Base-by-base conservation (phyloP, 345 rosid species). In the Physaria fendleri region DNA sequence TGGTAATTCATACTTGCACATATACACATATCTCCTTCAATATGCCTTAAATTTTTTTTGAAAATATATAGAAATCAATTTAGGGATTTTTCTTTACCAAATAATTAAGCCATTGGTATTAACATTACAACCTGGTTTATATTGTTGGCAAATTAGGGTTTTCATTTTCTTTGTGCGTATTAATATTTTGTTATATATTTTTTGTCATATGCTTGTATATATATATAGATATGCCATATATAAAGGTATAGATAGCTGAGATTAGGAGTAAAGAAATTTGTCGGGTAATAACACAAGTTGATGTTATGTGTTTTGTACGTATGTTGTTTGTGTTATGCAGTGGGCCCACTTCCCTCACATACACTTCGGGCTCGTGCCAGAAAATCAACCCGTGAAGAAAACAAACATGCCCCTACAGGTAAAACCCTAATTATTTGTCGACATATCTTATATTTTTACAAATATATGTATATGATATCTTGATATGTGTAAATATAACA, bases 271-370 rank as follows among this genome's bases (percentile, higher is more conserved):
- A 32, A 63, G 39, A 48, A n/a, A 14, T 64, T 71, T 64, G 74
- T 64, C 74, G 64, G 70, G 51, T 49, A 33, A 47, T 57, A 63
- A 57, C 34, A 64, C 74, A 71, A 71, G 76, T 71, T 71, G 71
- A 71, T 44, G 71, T 65, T 44, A 57, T 44, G 62, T 58, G 59
- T 71, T 22, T 65, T 71, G 76, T 65, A 59, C 62, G 40, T 41
- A 66, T 54, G 56, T 53, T 57, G 59, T 62, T 61, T 46, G 50
- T 48, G 52, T 29, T 24, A 51, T 62, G 17, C 72, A 94, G 99
- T 94, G 97, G 97, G 99, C 99, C 79, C 99, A 94, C 53, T 90
- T 90, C 66, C 99, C 99, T 2, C 90, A 85, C 79, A 94, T 87
- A 66, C 99, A 90, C 68, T 90, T 85, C 77, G 97, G 99, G 54